Base-by-base conservation (phyloP, 805 yeast species). In the Tetrapisispora iriomotensis region DNA sequence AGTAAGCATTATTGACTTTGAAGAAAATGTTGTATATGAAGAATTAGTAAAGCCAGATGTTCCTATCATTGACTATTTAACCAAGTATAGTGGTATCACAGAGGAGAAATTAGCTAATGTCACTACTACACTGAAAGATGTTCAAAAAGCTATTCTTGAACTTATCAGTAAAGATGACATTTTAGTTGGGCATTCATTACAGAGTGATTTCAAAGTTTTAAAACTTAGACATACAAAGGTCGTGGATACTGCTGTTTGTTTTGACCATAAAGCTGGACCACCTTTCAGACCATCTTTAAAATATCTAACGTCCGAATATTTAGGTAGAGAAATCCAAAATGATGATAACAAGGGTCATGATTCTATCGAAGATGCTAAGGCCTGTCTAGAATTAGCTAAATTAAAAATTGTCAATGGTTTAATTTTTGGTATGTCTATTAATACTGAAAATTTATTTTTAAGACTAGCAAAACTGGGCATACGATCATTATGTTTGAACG, bases 111-210 rank as follows among this genome's bases (percentile, higher is more conserved):
- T 92, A 6, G 52, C 56, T 12, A 50, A 57, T 13, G 90, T 81
- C 2, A 75, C 79, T 0, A 81, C 82, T 0, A 75, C 81, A 0
- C 56, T 81, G 13, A 44, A 57, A 14, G 94, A 88, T 48, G 74
- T 85, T 2, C 96, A 87, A 56, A 43, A 67, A 2, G 65, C 70
- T 49, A 42, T 92, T 6, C 37, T 73, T 2, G 46, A 54, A 2
- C 48, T 71, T 1, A 64, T 90, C 3, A 61, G 68, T n/a, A 62
- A 74, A 6, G 61, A 65, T 14, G 96, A 87, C 54, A 68, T 79
- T 12, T 54, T 90, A 18, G 72, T 90, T 38, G 97, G 98, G 1
- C 98, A 90, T 57, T 90, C 97, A 0, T 64, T 90, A 23, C 90
- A 88, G 45, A 77, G 81, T 18, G 98, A 90, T 58, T 65, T 90